Base-by-base conservation (phyloP, 257 asterid species). In the Gardenia jasminoides region DNA sequence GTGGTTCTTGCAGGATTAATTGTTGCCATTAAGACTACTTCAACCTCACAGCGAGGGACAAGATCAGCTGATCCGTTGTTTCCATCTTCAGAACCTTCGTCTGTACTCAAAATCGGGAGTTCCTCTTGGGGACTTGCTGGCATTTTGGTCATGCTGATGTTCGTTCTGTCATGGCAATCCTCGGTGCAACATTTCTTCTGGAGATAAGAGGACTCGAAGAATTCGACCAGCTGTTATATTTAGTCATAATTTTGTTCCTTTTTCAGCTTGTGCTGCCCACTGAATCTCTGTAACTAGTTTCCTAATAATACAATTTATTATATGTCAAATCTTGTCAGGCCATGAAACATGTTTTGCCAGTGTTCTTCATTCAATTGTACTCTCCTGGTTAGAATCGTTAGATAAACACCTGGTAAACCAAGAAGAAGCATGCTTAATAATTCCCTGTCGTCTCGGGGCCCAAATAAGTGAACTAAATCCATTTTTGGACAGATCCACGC, bases 71-170 rank as follows among this genome's bases (percentile, higher is more conserved):
- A n/a, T n/a, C 72, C 59, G 22, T 16, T 22, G 28, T 78, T 16
- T 31, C 47, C 67, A 7, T 74, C 86, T 24, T 52, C 83, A 24
- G 84, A 79, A 22, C 39, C 81, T 41, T 71, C 88, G 4, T 78
- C 85, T n/a, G 85, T 79, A 44, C 80, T 85, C 19, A 82, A 87
- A 74, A 84, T 89, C 72, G 91, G 94, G 83, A 85, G 91, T 52
- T 93, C 98, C 7, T 78, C 88, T 59, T 90, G 92, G 92, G 91
- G 97, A 7, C 82, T 91, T 67, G 94, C 97, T 30, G 98, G 84
- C 59, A 69, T 93, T 62, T 75, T 93, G 86, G 12, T 86, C 71
- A 30, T 89, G 93, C 91, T 91, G 2, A 11, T 90, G 70, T 88
- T 84, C 82, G 90, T 88, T 39, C 77, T 88, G 62, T 90, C 96